Base-by-base conservation (phyloP, 2,329 filamentous ascomycete species). In the Penicillium frequentans region DNA sequence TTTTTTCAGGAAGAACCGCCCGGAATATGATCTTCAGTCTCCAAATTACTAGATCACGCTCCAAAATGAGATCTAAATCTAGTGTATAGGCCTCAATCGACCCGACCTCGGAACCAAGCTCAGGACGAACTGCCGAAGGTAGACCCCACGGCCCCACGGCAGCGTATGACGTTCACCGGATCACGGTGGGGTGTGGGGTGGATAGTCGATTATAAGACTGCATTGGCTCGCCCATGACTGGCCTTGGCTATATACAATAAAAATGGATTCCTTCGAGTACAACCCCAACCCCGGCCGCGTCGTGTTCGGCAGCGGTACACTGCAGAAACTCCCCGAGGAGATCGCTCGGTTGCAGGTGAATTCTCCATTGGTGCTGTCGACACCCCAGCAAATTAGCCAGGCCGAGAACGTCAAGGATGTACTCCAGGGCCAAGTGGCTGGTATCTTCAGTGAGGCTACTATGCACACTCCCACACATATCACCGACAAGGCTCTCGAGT, bases 401-500 rank as follows among this genome's bases (percentile, higher is more conserved):
- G 81, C 79, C 9, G 73, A 79, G 56, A 68, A 68, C 10, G 73
- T 85, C 21, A 73, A 76, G 47, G 62, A 66, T 7, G 74, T 82
- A 10, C 75, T 86, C 26, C 68, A 75, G 54, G 74, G 73, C 57
- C 75, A 77, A 47, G 68, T 79, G n/a, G 81, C 79, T 6, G 81
- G 81, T 33, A 73, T 80, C 50, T 86, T 85, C 70, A 73, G 73
- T 44, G 77, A 83, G 60, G 85, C 85, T 1, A 81, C 81, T 3
- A 87, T 88, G 84, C 85, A 88, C 72, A 88, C 85, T 0, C 86
- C 84, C 1, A 79, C 76, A 5, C 67, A 82, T 57, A 72, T 87
- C 54, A 87, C 85, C 2, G 80, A 86, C 21, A 77, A 80, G 64
- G 85, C 85, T 0, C 63, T 86, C n/a, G 71, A 74, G 3, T 79